Conservation (phyloP, 139 green algal species). For the Chlorella sp. region DNA sequence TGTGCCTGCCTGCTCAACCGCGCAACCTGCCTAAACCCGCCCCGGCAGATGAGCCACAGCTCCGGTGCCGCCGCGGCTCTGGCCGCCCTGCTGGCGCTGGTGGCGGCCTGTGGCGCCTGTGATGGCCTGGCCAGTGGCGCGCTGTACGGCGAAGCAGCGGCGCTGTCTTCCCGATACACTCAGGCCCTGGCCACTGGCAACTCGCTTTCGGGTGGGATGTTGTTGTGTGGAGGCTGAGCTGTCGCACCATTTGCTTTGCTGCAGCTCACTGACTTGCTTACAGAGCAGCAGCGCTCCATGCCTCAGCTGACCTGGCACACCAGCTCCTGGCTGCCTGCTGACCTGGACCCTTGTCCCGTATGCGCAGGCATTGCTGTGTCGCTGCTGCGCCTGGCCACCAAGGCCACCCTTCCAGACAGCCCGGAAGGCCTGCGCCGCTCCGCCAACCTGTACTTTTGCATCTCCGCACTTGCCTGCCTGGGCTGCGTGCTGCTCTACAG, state of each 20-base stretch:
- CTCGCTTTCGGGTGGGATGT: constrained; percentile 56
- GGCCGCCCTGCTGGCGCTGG: background rate
- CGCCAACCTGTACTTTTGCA: constrained; percentile 66
- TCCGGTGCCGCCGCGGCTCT: no score
- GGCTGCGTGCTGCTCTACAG: constrained; percentile 55
- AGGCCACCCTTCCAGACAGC: constrained; percentile 59
- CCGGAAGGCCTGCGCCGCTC: constrained; percentile 43
- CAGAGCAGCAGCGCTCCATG: no score
- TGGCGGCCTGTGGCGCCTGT: constrained; percentile 42
- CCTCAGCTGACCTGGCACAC: no score
- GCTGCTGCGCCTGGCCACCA: constrained; percentile 73
- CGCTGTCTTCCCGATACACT: constrained; percentile 59
- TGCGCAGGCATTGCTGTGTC: constrained; percentile 62
- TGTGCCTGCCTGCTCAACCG: no score
- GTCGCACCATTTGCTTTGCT: no score
- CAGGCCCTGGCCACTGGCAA: constrained; percentile 79
- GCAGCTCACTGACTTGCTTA: no score
- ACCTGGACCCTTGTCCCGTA: no score
- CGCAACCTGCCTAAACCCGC: no score
- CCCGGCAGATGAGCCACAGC: no score
- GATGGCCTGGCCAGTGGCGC: constrained; percentile 74
- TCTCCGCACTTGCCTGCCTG: constrained; percentile 44
- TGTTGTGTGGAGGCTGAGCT: background rate
- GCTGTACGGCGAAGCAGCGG: constrained; percentile 68
- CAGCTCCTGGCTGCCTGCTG: background rate